Conservation (phyloP, 208 protist species). For the Trypanosomatidae sp. region DNA sequence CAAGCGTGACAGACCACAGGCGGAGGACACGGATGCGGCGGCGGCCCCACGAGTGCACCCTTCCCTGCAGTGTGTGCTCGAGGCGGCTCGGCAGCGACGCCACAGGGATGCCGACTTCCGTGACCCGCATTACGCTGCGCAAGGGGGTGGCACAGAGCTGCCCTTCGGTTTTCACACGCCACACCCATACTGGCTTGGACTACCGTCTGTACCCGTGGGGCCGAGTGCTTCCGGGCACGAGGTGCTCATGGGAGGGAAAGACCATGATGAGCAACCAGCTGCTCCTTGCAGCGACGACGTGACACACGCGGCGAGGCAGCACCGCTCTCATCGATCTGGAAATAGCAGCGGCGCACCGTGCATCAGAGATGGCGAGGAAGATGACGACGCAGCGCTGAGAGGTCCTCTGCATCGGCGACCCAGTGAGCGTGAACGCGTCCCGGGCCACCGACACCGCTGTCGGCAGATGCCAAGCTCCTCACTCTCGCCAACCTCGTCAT, state of each 20-base stretch:
- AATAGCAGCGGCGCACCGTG: neutral
- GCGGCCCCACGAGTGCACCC: neutral
- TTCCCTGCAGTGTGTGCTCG: neutral
- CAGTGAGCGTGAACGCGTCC: neutral
- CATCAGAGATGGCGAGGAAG: neutral
- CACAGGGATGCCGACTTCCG: neutral
- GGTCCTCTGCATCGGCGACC: neutral
- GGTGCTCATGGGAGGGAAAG: neutral
- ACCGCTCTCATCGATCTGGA: neutral
- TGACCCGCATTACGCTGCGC: constrained; percentile 1
- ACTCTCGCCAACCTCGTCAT: constrained; percentile 2
- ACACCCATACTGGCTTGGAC: neutral
- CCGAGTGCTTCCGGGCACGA: neutral
- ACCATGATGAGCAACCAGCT: neutral
- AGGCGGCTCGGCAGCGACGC: neutral
- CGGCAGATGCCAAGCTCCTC: neutral
- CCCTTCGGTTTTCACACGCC: neutral
- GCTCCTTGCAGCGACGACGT: neutral
- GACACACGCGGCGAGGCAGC: neutral
- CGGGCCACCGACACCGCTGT: neutral
- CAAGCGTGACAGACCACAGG: neutral
- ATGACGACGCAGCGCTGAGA: neutral
- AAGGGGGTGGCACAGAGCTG: constrained; percentile 3
- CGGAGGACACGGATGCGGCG: neutral
- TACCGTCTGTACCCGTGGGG: neutral